These are phyloP conservation scores for Akanthomyces dipterigenus DNA, from an alignment of 2,329 filamentous ascomycete genomes.

Conservation along the genomic window DNA sequence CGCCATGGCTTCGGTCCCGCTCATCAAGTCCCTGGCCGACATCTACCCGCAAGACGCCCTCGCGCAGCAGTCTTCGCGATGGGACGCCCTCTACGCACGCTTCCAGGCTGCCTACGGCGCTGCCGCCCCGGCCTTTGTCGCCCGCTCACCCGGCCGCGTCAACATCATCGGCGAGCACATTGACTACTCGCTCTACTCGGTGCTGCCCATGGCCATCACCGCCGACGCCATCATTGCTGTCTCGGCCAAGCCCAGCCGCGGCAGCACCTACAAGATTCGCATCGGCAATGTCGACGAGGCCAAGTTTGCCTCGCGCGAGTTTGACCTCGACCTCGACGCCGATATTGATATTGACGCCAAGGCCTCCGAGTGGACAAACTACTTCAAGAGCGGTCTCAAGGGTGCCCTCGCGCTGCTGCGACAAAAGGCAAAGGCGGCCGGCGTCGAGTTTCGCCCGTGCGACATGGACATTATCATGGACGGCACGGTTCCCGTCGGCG, in stretches of 20 bases:
- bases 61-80: constrained; percentile 61
- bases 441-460: constrained; percentile 48
- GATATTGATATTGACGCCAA: constrained; percentile 76
- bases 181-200: constrained; percentile 95
- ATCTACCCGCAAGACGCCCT: constrained; percentile 76
- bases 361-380: constrained; percentile 93
- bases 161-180: constrained; percentile 99
- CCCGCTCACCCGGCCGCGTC: constrained; percentile 86
- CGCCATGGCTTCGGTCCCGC: constrained; percentile 49
- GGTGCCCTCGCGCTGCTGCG: constrained; percentile 75
- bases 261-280: constrained; percentile 57
- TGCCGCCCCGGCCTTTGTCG: constrained; percentile 65
- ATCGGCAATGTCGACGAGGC: constrained; percentile 74
- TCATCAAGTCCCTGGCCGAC: constrained; percentile 66
- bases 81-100: constrained; percentile 63
- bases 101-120: constrained; percentile 66
- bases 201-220: constrained; percentile 90
- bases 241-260: constrained; percentile 37
- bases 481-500: constrained; percentile 85
- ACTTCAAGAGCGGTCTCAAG: constrained; percentile 87
- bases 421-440: constrained; percentile 50
- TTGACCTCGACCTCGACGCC: constrained; percentile 58
- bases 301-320: constrained; percentile 70
- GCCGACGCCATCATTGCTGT: constrained; percentile 88
- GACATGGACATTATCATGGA: constrained; percentile 87